phyloP scores from a whole-genome alignment of 805 yeast species.

The Kurtzmaniella cleridarum region DNA sequence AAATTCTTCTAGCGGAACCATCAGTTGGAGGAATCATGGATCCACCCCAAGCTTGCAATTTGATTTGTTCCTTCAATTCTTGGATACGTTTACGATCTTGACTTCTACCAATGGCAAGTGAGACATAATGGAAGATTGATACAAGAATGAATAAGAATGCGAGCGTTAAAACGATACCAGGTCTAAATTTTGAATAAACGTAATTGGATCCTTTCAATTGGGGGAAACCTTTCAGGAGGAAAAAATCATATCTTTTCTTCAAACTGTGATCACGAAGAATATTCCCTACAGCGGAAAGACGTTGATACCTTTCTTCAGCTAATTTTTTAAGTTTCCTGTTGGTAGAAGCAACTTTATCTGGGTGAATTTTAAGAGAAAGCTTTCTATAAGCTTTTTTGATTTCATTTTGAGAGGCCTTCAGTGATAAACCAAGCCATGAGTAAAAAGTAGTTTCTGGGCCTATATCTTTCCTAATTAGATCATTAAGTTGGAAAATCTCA shows the following conservation, averaged over 20 bases:
- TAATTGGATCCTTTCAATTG: constrained; percentile 66
- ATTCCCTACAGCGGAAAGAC: constrained; percentile 70
- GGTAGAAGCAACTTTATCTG: constrained; percentile 57
- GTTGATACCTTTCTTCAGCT: constrained; percentile 68
- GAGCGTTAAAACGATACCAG: constrained; percentile 50
- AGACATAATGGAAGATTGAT: constrained; percentile 53
- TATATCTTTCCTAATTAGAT: constrained; percentile 56
- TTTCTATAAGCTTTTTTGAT: constrained; percentile 65
- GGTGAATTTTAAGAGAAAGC: constrained; percentile 70
- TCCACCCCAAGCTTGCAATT: constrained; percentile 51
- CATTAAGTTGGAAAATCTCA: constrained; percentile 72
- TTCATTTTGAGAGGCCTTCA: constrained; percentile 44
- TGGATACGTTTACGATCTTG: constrained; percentile 57
- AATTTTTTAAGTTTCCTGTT: constrained; percentile 31
- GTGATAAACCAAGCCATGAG: constrained; percentile 52
- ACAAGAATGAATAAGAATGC: constrained; percentile 46
- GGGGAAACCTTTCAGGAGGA: constrained; percentile 81
- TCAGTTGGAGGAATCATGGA: constrained; percentile 46
- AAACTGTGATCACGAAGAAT: constrained; percentile 55
- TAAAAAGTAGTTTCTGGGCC: constrained; percentile 63
- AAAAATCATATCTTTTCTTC: constrained; percentile 76
- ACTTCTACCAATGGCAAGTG: constrained; percentile 47
- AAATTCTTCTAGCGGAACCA: constrained; percentile 41
- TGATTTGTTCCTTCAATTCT: constrained; percentile 46
- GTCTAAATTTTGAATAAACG: constrained; percentile 63